These are phyloP conservation scores for Nemophila menziesii DNA, from an alignment of 257 asterid genomes.

Conservation along the genomic window DNA sequence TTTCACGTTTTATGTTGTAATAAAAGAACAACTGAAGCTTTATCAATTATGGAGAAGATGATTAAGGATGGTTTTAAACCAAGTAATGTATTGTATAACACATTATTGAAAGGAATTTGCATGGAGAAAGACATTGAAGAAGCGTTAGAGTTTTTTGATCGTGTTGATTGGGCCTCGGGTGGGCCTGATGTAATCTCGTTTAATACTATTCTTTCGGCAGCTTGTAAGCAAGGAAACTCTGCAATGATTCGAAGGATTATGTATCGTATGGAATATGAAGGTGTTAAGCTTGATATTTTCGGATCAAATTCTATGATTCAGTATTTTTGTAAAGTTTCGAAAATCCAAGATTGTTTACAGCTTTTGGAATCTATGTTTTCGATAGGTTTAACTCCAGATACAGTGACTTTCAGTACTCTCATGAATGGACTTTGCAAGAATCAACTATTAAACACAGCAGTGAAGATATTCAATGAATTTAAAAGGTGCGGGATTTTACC, in stretches of 20 bases:
- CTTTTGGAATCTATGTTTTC: constrained; percentile 31
- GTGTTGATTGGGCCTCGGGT: constrained; percentile 26
- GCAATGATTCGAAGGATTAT: constrained; percentile 25
- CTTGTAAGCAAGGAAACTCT: constrained; percentile 34
- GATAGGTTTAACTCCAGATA: constrained; percentile 31
- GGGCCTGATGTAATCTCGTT: constrained; percentile 49
- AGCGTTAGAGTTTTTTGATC: constrained; percentile 29
- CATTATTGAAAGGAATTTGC: constrained; percentile 42
- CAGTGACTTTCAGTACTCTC: constrained; percentile 35
- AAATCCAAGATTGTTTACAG: constrained; percentile 23
- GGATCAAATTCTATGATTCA: constrained; percentile 41
- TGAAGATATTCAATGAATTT: constrained; percentile 19
- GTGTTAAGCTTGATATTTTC: constrained; percentile 32
- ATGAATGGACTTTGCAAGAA: constrained; percentile 43
- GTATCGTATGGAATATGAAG: constrained; percentile 31
- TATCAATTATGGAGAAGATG: constrained; percentile 25
- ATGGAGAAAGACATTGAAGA: constrained; percentile 27
- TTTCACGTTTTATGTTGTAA: constrained; percentile 30
- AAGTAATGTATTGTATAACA: constrained; percentile 33
- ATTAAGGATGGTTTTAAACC: constrained; percentile 37
- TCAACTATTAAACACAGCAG: constrained; percentile 28
- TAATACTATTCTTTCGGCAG: constrained; percentile 44
- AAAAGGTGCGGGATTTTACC: constrained; percentile 33
- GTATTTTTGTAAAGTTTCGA: constrained; percentile 27
- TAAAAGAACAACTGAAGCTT: constrained; percentile 31